Conservation (phyloP, 2,329 filamentous ascomycete species). For the Lecanoromycetidae sp. region DNA sequence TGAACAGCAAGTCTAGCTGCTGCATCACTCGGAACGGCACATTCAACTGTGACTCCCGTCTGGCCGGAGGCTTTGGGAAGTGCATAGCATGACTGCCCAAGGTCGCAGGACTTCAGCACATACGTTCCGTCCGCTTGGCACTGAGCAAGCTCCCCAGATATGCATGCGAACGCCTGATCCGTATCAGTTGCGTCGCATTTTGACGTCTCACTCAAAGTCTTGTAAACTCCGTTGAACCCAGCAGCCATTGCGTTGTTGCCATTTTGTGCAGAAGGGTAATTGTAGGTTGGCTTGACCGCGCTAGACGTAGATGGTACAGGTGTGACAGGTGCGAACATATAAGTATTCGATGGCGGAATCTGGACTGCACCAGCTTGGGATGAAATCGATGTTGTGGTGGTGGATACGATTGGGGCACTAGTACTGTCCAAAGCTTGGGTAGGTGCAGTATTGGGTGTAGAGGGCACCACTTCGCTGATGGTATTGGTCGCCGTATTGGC, state of each 20-base stretch:
- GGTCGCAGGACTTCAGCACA: slow-evolving; percentile 10
- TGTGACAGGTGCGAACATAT: slow-evolving; percentile 6
- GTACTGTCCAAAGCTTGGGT: neutral
- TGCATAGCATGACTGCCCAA: slow-evolving; percentile 15
- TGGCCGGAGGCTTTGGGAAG: slow-evolving; percentile 9
- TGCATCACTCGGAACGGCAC: slow-evolving; percentile 8
- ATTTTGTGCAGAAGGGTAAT: slow-evolving; percentile 6
- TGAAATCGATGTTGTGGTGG: neutral
- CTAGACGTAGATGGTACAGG: neutral
- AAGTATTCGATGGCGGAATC: neutral
- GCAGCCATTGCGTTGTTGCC: slow-evolving; percentile 14
- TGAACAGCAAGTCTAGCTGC: neutral
- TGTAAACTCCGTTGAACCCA: slow-evolving; percentile 13
- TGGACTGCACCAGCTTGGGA: slow-evolving; percentile 2
- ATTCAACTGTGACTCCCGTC: slow-evolving; percentile 15
- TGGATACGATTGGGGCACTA: neutral
- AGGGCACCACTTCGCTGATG: neutral
- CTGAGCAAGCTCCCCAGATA: slow-evolving; percentile 14
- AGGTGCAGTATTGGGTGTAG: neutral
- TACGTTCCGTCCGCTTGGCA: slow-evolving; percentile 15
- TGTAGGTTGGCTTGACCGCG: neutral
- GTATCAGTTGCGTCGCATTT: slow-evolving; percentile 12
- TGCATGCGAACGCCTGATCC: slow-evolving; percentile 12
- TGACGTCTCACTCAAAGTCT: slow-evolving; percentile 10
- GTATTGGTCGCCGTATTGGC: too few relatives aligned